These are phyloP conservation scores for Vitis hybrid DNA, from an alignment of 177 flowering plant genomes.

Conservation along the genomic window DNA sequence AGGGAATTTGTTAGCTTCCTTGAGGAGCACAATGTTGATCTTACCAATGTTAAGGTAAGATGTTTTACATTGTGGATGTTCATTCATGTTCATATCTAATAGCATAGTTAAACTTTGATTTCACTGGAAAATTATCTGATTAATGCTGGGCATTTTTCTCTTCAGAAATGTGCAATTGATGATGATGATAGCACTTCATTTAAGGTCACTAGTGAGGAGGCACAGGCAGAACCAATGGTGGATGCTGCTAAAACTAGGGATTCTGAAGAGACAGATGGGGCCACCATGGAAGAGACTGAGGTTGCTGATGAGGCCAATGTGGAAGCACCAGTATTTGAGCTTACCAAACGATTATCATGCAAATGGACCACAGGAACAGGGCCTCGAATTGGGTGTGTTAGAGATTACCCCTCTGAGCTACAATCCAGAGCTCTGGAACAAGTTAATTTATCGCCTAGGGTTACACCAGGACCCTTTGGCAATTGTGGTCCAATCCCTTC, in stretches of 20 bases:
- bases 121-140: not conserved
- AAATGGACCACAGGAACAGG: conserved; percentile 58
- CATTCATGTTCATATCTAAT: not conserved
- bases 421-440: conserved; percentile 57
- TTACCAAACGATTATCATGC: conserved; percentile 37
- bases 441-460: conserved; percentile 50
- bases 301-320: not conserved
- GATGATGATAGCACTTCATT: conserved; percentile 59
- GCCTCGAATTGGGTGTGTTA: conserved; percentile 58
- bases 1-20: conserved; percentile 62
- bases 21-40: conserved; percentile 55
- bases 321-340: conserved; percentile 16
- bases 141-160: not conserved
- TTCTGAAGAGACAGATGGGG: not conserved
- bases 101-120: not conserved
- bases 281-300: not conserved
- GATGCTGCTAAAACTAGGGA: not conserved
- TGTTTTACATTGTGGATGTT: not conserved
- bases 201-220: conserved; percentile 19
- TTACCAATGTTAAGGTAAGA: conserved; percentile 59
- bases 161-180: conserved; percentile 69
- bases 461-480: not conserved
- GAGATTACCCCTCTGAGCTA: conserved; percentile 56
- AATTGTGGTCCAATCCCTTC: conserved; percentile 53
- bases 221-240: conserved; percentile 10